Base-by-base conservation (phyloP, 352 stramenopile species). In the Pythium scleroteichum region DNA sequence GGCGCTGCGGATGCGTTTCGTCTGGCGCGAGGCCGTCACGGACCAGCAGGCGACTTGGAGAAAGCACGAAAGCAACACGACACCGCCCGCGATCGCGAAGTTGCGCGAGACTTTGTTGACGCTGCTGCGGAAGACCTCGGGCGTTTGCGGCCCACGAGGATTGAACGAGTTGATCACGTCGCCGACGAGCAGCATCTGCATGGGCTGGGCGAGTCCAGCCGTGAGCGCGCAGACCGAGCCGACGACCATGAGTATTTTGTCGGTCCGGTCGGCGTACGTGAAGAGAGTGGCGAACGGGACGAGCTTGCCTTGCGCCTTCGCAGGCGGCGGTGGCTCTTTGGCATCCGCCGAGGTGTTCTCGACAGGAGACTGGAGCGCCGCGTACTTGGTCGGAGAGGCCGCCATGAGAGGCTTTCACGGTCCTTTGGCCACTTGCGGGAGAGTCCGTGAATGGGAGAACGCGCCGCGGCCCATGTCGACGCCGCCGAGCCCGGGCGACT, bases 151-250 rank as follows among this genome's bases (percentile, higher is more conserved):
- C 32, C 12, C 1, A 0, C 2, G 6, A 1, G 53, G 52, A 32
- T 74, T 74, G 56, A 79, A 79, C 16, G 71, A 53, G 50, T 76
- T 69, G 29, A 76, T 49, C n/a, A 64, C 51, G 38, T 79, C 64
- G 8, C 71, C 71, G 23, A 79, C 53, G 35, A 79, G 59, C 29
- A 76, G 3, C 19, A 79, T 69, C 56, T 76, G 68, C 16, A 76
- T 53, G 8, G 71, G 71, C 46, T 76, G 68, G 9, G 54, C 29
- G 45, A 74, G 8, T 8, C 71, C 71, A 8, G 57, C 60, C 14
- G 44, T 22, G 9, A 72, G 27, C 33, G 68, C 66, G 17, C 27
- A 8, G 14, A 76, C 3, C 6, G 71, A 45, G 32, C 71, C 71
- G 5, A 74, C n/a, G 10, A 51, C 45, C 68, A 79, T 76, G 33